Percentiles rank a stretch among this genome's conserved stretches.
Evolutionary conservation across 768 basidiomycete species (phyloP).

Genomic region (Pisolithus tinctorius): DNA sequence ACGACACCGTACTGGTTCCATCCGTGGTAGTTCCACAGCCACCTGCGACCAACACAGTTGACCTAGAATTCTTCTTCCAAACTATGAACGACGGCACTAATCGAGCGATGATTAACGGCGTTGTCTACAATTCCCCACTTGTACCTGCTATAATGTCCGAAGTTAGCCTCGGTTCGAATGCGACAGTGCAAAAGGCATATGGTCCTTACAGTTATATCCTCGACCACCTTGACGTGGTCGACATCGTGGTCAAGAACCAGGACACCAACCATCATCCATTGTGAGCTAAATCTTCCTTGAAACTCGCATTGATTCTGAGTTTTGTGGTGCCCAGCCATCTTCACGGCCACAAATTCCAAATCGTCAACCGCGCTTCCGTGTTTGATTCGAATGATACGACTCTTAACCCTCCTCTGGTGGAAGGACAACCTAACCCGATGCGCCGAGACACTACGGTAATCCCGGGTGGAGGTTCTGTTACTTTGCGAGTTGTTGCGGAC

Average conservation of each 20-base stretch:
- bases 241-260: slow-evolving; percentile 68
- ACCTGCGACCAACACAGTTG: slow-evolving; percentile 48
- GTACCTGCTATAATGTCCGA: slow-evolving; percentile 75
- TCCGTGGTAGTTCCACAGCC: slow-evolving; percentile 44
- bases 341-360: slow-evolving; percentile 83
- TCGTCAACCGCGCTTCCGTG: slow-evolving; percentile 66
- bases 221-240: slow-evolving; percentile 66
- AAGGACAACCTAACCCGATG: slow-evolving; percentile 81
- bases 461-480: slow-evolving; percentile 58
- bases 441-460: slow-evolving; percentile 87
- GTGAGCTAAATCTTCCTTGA: slow-evolving; percentile 35
- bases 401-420: slow-evolving; percentile 74
- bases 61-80: slow-evolving; percentile 71
- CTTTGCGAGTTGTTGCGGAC: slow-evolving; percentile 76
- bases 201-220: slow-evolving; percentile 75
- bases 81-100: slow-evolving; percentile 86
- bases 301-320: not conserved
- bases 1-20: slow-evolving; percentile 69
- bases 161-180: slow-evolving; percentile 70
- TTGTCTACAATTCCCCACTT: slow-evolving; percentile 61
- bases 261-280: slow-evolving; percentile 81
- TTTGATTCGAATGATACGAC: slow-evolving; percentile 66
- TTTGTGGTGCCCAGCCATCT: slow-evolving; percentile 55
- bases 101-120: slow-evolving; percentile 66
- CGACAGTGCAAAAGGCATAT: slow-evolving; percentile 62